A percentile compares a stretch with the other conserved stretches of the same genome.
phyloP scores from a whole-genome alignment of 2,329 filamentous ascomycete species.

The Periconia macrospinosa region DNA sequence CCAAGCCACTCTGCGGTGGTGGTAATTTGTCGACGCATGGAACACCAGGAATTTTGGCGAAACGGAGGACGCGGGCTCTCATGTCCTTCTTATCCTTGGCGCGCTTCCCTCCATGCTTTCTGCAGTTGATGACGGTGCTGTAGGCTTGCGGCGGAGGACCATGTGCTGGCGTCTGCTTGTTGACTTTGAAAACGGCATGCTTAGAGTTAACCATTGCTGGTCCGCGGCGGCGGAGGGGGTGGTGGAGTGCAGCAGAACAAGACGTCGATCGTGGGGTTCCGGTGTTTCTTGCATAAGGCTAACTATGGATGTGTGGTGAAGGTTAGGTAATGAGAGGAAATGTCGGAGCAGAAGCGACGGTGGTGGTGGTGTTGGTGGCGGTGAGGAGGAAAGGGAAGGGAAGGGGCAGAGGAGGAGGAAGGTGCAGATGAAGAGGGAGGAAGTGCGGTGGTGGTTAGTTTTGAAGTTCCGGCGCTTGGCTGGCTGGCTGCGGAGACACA shows the following conservation, averaged over 20 bases:
- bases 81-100: conserved; percentile 27
- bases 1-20: conserved; percentile 27
- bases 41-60: conserved; percentile 29
- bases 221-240: conserved; percentile 35
- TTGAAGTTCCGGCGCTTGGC: conserved; percentile 9
- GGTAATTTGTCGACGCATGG: neutral
- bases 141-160: conserved; percentile 32
- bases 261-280: conserved; percentile 2
- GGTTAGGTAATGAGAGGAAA: conserved; percentile 6
- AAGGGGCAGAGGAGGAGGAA: neutral
- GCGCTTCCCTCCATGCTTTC: conserved; percentile 31
- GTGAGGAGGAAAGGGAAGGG: neutral
- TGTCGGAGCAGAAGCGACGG: neutral
- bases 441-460: conserved; percentile 3
- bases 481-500: neutral
- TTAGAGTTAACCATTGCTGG: conserved; percentile 43
- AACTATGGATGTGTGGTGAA: neutral
- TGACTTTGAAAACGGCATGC: conserved; percentile 42
- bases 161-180: conserved; percentile 36
- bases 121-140: conserved; percentile 39
- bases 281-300: neutral
- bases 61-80: conserved; percentile 31
- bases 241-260: conserved; percentile 18
- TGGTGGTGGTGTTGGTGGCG: conserved; percentile 2
- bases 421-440: neutral